phyloP scores from a whole-genome alignment of 768 basidiomycete species.

The Leucogyrophana mollusca region DNA sequence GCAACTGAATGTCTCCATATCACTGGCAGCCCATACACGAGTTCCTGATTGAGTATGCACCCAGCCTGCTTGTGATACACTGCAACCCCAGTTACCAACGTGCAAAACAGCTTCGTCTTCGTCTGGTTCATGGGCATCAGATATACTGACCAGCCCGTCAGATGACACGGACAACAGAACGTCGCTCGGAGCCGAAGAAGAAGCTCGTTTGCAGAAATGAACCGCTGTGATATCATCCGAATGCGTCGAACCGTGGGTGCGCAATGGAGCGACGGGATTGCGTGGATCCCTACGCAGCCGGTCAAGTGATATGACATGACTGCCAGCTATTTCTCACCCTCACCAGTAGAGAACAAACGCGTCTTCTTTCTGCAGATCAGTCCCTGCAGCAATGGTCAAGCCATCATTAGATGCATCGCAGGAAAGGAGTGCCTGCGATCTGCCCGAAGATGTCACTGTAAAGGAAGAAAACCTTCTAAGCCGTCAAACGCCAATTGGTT shows the following conservation, averaged over 20 bases:
- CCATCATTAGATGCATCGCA: slow-evolving; percentile 74
- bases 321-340: no score
- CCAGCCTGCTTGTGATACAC: slow-evolving; percentile 77
- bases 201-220: slow-evolving; percentile 39
- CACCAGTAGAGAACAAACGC: slow-evolving; percentile 86
- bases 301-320: slow-evolving; percentile 8
- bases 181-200: slow-evolving; percentile 35
- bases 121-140: slow-evolving; percentile 71
- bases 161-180: slow-evolving; percentile 79
- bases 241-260: slow-evolving; percentile 82
- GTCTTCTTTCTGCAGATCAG: slow-evolving; percentile 78
- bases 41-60: slow-evolving; percentile 34
- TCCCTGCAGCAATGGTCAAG: slow-evolving; percentile 75
- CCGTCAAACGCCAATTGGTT: slow-evolving; percentile 29
- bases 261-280: slow-evolving; percentile 65
- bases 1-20: slow-evolving; percentile 91
- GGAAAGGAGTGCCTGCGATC: slow-evolving; percentile 49
- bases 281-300: slow-evolving; percentile 71
- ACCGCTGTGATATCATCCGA: slow-evolving; percentile 90
- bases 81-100: slow-evolving; percentile 86
- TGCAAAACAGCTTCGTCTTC: slow-evolving; percentile 84
- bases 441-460: slow-evolving; percentile 50
- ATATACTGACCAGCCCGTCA: slow-evolving; percentile 78
- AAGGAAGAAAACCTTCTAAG: slow-evolving; percentile 31
- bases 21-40: slow-evolving; percentile 80